Evolutionary conservation across 768 basidiomycete genomes (phyloP).

Genomic region (Royoungia palumana): DNA sequence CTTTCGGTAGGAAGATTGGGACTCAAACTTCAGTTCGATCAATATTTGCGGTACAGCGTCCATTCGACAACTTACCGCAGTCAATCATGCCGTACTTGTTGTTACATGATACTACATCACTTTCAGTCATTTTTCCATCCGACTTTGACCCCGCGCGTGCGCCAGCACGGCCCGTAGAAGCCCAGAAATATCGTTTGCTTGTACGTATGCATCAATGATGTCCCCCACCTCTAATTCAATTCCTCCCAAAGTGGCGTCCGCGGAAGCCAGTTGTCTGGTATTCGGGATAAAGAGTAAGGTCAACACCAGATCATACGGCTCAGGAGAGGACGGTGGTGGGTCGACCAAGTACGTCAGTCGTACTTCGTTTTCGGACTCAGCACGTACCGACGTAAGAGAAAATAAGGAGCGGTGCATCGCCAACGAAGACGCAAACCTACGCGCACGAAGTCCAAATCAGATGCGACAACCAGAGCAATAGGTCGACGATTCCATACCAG

Average conservation of each 20-base stretch:
- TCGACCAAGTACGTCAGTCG: slow-evolving; percentile 61
- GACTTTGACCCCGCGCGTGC: slow-evolving; percentile 31
- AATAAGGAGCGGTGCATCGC: slow-evolving; percentile 60
- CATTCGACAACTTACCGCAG: no score
- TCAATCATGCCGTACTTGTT: no score
- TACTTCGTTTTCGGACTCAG: slow-evolving; percentile 73
- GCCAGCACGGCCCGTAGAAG: slow-evolving; percentile 60
- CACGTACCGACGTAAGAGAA: slow-evolving; percentile 55
- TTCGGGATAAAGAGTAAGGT: slow-evolving; percentile 68
- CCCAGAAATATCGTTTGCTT: slow-evolving; percentile 62
- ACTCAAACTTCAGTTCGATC: no score
- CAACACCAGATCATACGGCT: slow-evolving; percentile 43
- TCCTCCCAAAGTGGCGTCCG: slow-evolving; percentile 51
- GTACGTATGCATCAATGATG: slow-evolving; percentile 57
- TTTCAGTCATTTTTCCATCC: not conserved
- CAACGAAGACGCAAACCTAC: slow-evolving; percentile 71
- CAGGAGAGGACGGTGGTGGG: slow-evolving; percentile 20
- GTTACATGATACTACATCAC: no score
- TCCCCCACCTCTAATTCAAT: slow-evolving; percentile 56
- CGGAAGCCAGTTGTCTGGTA: slow-evolving; percentile 61
- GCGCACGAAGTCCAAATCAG: not conserved
- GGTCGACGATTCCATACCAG: slow-evolving; percentile 46
- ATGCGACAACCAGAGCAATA: not conserved
- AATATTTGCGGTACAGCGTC: no score
- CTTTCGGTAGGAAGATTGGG: no score